Evolutionary conservation across 306 rosid species (phyloP).

Genomic region (Inga leiocalycina): DNA sequence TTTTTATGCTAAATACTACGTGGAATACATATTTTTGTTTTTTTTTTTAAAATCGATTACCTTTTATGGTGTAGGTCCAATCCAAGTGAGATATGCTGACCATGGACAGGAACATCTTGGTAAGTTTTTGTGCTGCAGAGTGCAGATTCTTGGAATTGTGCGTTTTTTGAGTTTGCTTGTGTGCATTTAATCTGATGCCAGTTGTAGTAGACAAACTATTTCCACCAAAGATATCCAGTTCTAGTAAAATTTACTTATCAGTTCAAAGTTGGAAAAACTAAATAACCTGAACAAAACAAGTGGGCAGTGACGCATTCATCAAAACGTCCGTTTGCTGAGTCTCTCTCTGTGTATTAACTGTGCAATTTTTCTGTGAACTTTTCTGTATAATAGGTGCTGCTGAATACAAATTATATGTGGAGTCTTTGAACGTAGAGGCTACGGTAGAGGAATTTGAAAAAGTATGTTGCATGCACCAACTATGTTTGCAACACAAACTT

Average conservation of each 20-base stretch:
- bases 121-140: constrained; percentile 38
- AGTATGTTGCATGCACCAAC: constrained; percentile 52
- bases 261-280: constrained; percentile 19
- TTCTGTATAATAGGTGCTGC: constrained; percentile 71
- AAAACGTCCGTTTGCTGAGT: constrained; percentile 3
- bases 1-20: constrained; percentile 27
- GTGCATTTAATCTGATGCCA: constrained; percentile 18
- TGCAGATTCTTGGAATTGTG: not conserved
- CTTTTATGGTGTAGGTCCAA: constrained; percentile 79
- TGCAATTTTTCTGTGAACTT: constrained; percentile 38
- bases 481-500: constrained; percentile 8
- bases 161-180: not conserved
- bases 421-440: constrained; percentile 87
- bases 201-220: constrained; percentile 21
- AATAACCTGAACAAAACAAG: not conserved
- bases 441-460: constrained; percentile 84
- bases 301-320: constrained; percentile 8
- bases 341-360: constrained; percentile 30
- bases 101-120: constrained; percentile 97
- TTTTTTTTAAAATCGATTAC: constrained; percentile 35
- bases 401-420: constrained; percentile 92
- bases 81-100: constrained; percentile 97
- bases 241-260: not conserved
- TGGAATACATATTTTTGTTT: constrained; percentile 11
- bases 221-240: constrained; percentile 14